Conservation (phyloP, 73 alveolate species). For the Paraurostyla sp. region DNA sequence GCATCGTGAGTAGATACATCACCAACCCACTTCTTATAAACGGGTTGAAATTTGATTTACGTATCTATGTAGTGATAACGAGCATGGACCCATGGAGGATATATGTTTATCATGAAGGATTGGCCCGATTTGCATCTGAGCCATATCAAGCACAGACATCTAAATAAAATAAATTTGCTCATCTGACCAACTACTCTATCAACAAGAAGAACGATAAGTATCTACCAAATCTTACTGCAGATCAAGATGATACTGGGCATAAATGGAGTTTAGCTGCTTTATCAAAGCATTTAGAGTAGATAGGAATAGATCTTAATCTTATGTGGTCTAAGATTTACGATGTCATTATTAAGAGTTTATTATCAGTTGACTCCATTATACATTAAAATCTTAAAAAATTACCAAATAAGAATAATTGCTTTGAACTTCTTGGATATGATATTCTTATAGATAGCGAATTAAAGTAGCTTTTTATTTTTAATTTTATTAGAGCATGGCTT, state of each 20-base stretch:
- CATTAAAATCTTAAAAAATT: constrained; percentile 62
- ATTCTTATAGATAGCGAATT: constrained; percentile 84
- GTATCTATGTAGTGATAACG: constrained; percentile 84
- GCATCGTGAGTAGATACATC: constrained; percentile 77
- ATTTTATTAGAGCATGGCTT: constrained; percentile 83
- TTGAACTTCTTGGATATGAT: constrained; percentile 92
- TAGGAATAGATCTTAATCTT: constrained; percentile 79
- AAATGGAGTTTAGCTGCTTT: constrained; percentile 90
- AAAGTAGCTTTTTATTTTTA: constrained; percentile 13
- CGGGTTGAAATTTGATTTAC: constrained; percentile 82
- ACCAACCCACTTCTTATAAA: constrained; percentile 83
- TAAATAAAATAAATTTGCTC: constrained; percentile 84
- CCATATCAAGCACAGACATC: constrained; percentile 73
- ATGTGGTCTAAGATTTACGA: constrained; percentile 92
- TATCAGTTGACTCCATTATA: constrained; percentile 81
- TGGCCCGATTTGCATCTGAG: constrained; percentile 91
- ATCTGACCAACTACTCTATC: constrained; percentile 89
- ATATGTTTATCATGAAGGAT: constrained; percentile 88
- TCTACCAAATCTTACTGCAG: constrained; percentile 77
- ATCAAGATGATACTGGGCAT: constrained; percentile 88
- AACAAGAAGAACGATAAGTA: constrained; percentile 90
- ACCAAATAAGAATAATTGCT: constrained; percentile 81
- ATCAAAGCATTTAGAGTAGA: constrained; percentile 81
- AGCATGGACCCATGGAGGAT: constrained; percentile 81
- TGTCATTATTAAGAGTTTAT: constrained; percentile 82